A percentile compares a stretch with the other conserved stretches of the same genome.
Evolutionary conservation across 2,329 filamentous ascomycete species (phyloP).

Genomic region (Macrophomina tecta): DNA sequence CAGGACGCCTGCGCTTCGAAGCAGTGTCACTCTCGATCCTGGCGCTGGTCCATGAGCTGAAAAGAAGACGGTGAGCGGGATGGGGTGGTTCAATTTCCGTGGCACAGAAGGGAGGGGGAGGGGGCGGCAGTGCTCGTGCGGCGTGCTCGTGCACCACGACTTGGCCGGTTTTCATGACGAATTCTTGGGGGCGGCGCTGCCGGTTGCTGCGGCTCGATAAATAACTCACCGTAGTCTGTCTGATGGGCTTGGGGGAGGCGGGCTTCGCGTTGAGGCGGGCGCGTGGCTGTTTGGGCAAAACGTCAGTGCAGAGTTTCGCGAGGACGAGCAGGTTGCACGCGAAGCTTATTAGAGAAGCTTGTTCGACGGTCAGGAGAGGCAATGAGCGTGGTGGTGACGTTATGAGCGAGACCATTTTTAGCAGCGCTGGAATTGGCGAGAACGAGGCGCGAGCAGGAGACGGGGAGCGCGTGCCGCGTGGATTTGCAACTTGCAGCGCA

Average conservation of each 20-base stretch:
- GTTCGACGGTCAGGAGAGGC: background rate
- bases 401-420: background rate
- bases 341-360: constrained; percentile 25
- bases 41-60: background rate
- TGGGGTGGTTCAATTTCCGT: background rate
- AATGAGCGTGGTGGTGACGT: background rate
- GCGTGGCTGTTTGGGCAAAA: background rate
- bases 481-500: constrained; percentile 4
- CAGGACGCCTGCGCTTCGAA: background rate
- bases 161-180: background rate
- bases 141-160: background rate
- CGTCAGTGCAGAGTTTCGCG: background rate
- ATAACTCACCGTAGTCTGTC: background rate
- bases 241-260: background rate
- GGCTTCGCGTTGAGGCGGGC: background rate
- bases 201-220: background rate
- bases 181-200: background rate
- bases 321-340: background rate
- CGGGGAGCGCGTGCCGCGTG: background rate
- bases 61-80: background rate
- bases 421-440: background rate
- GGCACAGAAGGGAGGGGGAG: background rate
- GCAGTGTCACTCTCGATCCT: background rate
- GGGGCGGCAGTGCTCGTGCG: background rate
- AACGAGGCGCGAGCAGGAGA: background rate